Evolutionary conservation across 139 green algal species (phyloP), one percentile per base, ranked within the genome.

Genomic region (Dunaliella primolecta): DNA sequence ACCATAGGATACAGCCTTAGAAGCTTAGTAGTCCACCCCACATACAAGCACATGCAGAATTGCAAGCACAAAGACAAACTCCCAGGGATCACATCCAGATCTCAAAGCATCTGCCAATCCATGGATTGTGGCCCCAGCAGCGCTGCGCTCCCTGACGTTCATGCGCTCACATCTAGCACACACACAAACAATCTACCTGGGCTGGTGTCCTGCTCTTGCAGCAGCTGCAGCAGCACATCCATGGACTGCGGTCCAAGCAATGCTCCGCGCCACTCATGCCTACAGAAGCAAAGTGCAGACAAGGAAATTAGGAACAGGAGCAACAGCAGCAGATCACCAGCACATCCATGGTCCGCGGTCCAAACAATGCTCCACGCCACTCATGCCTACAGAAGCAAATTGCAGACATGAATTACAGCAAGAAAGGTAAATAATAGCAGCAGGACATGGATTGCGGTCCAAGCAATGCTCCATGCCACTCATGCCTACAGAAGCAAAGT

Each of bases 271-370:
- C 72, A 78, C 21, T 21, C 23, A 24, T 24, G 3, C 72, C 20
- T 29, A 3, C 27, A 35, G 20, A n/a, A n/a, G n/a, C n/a, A n/a
- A n/a, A n/a, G n/a, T n/a, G n/a, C n/a, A n/a, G n/a, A n/a, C n/a
- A n/a, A n/a, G n/a, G n/a, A n/a, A n/a, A n/a, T n/a, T n/a, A n/a
- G n/a, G n/a, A n/a, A n/a, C n/a, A n/a, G n/a, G n/a, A n/a, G n/a
- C n/a, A n/a, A n/a, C n/a, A n/a, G n/a, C 75, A 80, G n/a, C 75
- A 80, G 30, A n/a, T n/a, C 75, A 80, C 3, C 75, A 80, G 30
- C 75, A n/a, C 23, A 25, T 80, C 75, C n/a, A 80, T 36, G 29
- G 31, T 20, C 31, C 21, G 29, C 3, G 11, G 75, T 2, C 75
- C 75, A 27, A 80, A 30, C 75, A 80, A 3, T 2, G 75, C 75